A percentile compares a stretch with the other conserved stretches of the same genome.
Conservation (phyloP, 352 stramenopile genomes). For the Elongisporangium senticosum region DNA sequence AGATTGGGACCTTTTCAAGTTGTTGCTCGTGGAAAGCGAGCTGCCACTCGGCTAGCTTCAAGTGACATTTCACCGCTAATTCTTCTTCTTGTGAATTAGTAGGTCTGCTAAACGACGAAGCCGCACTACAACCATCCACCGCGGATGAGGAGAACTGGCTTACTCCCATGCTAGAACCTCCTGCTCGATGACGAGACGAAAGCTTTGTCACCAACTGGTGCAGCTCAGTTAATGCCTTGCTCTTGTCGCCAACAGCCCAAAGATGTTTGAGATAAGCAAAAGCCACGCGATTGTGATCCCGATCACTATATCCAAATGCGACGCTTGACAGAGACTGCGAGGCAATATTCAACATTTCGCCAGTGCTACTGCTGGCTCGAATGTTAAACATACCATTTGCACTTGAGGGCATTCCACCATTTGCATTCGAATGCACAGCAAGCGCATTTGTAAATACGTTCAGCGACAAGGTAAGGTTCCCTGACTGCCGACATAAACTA, state of each 20-base stretch:
- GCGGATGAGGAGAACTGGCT: background rate
- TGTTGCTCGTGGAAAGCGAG: slow-evolving; percentile 77
- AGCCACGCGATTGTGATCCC: slow-evolving; percentile 89
- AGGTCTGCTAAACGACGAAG: slow-evolving; percentile 12
- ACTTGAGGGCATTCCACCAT: slow-evolving; percentile 13
- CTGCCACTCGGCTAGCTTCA: slow-evolving; percentile 85
- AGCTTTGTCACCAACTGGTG: slow-evolving; percentile 74
- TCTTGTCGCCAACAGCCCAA: slow-evolving; percentile 87
- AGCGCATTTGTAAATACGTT: slow-evolving; percentile 84
- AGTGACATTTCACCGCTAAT: slow-evolving; percentile 76
- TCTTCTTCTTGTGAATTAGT: slow-evolving; percentile 56
- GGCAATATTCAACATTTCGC: slow-evolving; percentile 46
- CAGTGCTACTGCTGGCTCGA: background rate
- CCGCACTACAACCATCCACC: slow-evolving; percentile 6
- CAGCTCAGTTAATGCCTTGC: slow-evolving; percentile 86
- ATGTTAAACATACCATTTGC: background rate
- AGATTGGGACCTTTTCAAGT: slow-evolving; percentile 71
- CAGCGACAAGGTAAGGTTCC: slow-evolving; percentile 78
- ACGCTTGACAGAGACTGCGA: slow-evolving; percentile 52
- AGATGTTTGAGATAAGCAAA: slow-evolving; percentile 96
- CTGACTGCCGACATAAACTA: slow-evolving; percentile 86
- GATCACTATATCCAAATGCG: slow-evolving; percentile 67
- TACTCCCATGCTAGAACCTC: background rate
- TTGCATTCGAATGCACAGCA: slow-evolving; percentile 33
- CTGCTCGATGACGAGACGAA: slow-evolving; percentile 37